Percentiles rank a stretch among this genome's conserved stretches.
Conservation (phyloP, 2,329 filamentous ascomycete species). For the Pseudocercospora vitis region DNA sequence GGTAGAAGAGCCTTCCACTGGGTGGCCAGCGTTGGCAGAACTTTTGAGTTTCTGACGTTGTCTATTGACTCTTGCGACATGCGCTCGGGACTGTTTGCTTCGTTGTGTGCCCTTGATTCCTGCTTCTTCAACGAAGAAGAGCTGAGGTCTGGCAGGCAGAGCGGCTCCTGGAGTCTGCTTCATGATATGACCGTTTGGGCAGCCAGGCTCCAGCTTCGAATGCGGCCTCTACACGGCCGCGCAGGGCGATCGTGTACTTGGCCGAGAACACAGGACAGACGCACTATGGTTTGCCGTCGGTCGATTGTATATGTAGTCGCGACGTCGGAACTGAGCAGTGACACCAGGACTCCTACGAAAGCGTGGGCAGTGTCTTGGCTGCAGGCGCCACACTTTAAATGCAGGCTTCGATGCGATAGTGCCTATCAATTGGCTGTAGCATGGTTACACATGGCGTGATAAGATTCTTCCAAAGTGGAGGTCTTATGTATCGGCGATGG, state of each 20-base stretch:
- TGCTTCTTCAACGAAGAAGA: slow-evolving; percentile 19
- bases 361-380: slow-evolving; percentile 3
- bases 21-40: not conserved
- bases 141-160: slow-evolving; percentile 3
- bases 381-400: slow-evolving; percentile 3
- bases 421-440: not conserved
- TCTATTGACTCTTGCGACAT: slow-evolving; percentile 21
- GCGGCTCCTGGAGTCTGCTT: not conserved
- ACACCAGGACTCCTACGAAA: not conserved
- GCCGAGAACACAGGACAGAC: no score
- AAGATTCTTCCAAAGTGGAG: no score
- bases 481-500: not conserved
- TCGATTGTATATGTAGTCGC: no score
- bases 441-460: not conserved
- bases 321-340: no score
- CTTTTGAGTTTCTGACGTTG: slow-evolving; percentile 16
- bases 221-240: not conserved
- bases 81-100: slow-evolving; percentile 20
- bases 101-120: slow-evolving; percentile 6
- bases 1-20: not conserved
- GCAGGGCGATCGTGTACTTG: not conserved
- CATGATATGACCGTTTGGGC: not conserved
- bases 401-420: not conserved
- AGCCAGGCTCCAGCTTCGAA: not conserved
- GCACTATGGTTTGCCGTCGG: no score